These are phyloP conservation scores for Lasiosphaeria ovina DNA, from an alignment of 495 filamentous ascomycete genomes.

Conservation along the genomic window DNA sequence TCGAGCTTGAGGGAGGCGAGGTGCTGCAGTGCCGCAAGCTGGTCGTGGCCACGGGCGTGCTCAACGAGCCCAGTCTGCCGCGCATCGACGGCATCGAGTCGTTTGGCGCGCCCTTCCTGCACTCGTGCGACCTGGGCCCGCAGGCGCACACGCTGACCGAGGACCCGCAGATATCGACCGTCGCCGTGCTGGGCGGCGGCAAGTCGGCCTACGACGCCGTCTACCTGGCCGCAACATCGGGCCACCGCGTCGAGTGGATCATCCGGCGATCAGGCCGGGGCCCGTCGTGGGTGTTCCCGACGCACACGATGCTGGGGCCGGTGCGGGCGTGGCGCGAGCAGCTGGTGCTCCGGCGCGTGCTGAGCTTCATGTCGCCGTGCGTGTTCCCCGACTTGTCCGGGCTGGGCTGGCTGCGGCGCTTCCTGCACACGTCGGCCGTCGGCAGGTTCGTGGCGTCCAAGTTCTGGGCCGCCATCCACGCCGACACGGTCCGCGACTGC, in stretches of 20 bases:
- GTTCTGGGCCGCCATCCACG: slow-evolving; percentile 59
- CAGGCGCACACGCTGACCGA: slow-evolving; percentile 17
- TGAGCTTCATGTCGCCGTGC: slow-evolving; percentile 38
- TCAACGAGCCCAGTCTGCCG: slow-evolving; percentile 55
- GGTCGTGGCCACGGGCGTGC: slow-evolving; percentile 69
- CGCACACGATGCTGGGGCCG: slow-evolving; percentile 31
- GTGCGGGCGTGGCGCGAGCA: slow-evolving; percentile 31
- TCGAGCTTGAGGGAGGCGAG: not conserved
- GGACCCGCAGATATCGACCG: slow-evolving; percentile 22
- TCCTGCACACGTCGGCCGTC: slow-evolving; percentile 53
- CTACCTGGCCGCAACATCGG: slow-evolving; percentile 58
- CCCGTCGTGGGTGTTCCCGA: slow-evolving; percentile 59
- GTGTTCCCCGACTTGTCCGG: slow-evolving; percentile 24
- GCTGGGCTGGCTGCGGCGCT: slow-evolving; percentile 19
- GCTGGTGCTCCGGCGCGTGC: slow-evolving; percentile 48
- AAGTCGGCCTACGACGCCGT: slow-evolving; percentile 77
- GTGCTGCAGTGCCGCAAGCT: slow-evolving; percentile 48
- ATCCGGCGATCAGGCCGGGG: slow-evolving; percentile 72
- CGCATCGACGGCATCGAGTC: slow-evolving; percentile 45
- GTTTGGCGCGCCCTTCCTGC: slow-evolving; percentile 59
- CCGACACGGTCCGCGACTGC: slow-evolving; percentile 54
- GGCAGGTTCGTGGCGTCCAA: slow-evolving; percentile 58
- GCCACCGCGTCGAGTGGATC: slow-evolving; percentile 66
- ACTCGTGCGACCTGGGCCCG: slow-evolving; percentile 54
- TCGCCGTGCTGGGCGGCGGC: slow-evolving; percentile 62